Percentiles rank a stretch among this genome's conserved stretches.
These are phyloP conservation scores for Hygrophorus russula DNA, from an alignment of 768 basidiomycete species.

Conservation along the genomic window DNA sequence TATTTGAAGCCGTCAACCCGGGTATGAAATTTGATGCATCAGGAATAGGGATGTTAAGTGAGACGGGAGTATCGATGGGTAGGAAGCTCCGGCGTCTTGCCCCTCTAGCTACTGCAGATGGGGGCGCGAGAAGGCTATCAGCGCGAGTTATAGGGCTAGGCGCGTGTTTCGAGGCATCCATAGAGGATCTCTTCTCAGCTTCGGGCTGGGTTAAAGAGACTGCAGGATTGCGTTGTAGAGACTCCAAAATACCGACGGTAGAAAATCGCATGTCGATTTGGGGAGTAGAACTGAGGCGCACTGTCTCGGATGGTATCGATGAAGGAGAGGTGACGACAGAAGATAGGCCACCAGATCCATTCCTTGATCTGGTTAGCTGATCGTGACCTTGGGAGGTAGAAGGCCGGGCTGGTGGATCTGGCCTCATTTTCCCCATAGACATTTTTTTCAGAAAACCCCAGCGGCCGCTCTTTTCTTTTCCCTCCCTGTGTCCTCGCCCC, in stretches of 20 bases:
- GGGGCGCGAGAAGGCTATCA: constrained; percentile 29
- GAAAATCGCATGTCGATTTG: constrained; percentile 66
- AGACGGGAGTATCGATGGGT: constrained; percentile 62
- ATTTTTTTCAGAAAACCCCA: constrained; percentile 99
- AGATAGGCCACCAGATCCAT: constrained; percentile 11
- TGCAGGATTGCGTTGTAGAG: constrained; percentile 16
- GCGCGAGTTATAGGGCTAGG: constrained; percentile 12
- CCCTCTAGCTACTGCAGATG: constrained; percentile 35
- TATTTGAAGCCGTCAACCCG: constrained; percentile 33
- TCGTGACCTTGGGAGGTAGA: constrained; percentile 19
- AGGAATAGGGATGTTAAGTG: constrained; percentile 50
- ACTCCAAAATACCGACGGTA: constrained; percentile 52
- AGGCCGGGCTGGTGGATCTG: constrained; percentile 42
- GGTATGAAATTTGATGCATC: constrained; percentile 52
- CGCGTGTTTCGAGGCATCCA: constrained; percentile 17
- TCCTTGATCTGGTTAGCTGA: no score
- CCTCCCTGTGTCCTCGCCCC: constrained; percentile 20
- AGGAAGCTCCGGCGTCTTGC: constrained; percentile 83
- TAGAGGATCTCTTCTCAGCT: constrained; percentile 16
- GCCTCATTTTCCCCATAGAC: constrained; percentile 89
- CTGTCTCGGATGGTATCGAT: constrained; percentile 18
- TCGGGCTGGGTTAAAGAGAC: constrained; percentile 10
- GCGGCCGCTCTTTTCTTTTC: constrained; percentile 57
- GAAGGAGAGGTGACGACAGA: constrained; percentile 9
- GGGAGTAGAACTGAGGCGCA: constrained; percentile 32